These are phyloP conservation scores for Linnemannia zychae DNA, from an alignment of 192 early-diverging fungal genomes.

Conservation along the genomic window DNA sequence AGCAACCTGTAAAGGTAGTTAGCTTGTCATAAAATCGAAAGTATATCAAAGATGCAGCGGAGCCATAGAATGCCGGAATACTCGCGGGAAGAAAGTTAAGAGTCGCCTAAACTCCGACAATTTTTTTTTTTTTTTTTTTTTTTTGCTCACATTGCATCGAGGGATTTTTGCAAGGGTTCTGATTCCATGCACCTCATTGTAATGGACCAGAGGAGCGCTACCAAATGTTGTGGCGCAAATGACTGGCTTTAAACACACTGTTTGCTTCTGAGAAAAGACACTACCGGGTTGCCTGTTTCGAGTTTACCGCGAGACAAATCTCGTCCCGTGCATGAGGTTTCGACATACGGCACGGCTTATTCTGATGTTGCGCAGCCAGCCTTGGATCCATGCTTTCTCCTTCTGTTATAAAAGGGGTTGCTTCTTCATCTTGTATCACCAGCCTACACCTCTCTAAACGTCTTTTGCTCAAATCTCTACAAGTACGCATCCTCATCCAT, in stretches of 20 bases:
- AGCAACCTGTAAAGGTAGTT: slow-evolving; percentile 2
- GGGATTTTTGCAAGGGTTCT: slow-evolving; percentile 2
- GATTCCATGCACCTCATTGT: background rate
- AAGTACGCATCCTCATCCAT: slow-evolving; percentile 1
- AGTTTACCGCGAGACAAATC: background rate
- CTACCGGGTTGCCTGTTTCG: slow-evolving; percentile 1
- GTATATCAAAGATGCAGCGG: background rate
- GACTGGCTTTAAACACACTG: too few species aligned
- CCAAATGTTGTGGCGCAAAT: too few species aligned
- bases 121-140: slow-evolving; percentile 11
- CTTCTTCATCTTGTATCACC: background rate
- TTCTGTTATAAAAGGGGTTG: slow-evolving; percentile 1
- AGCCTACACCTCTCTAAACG: background rate
- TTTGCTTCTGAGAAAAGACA: too few species aligned
- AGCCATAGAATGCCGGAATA: slow-evolving; percentile 7
- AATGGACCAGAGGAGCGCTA: too few species aligned
- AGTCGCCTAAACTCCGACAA: slow-evolving; percentile 5
- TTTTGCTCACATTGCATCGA: slow-evolving; percentile 5
- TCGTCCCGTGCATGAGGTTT: slow-evolving; percentile 1
- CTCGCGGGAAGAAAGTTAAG: slow-evolving; percentile 2
- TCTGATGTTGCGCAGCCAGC: background rate
- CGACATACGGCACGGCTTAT: background rate
- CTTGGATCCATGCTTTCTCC: background rate
- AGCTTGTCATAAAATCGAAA: background rate
- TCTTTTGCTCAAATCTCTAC: background rate